Evolutionary conservation across 2,329 filamentous ascomycete species (phyloP).

Genomic region (Trichoderma cornu-damae): DNA sequence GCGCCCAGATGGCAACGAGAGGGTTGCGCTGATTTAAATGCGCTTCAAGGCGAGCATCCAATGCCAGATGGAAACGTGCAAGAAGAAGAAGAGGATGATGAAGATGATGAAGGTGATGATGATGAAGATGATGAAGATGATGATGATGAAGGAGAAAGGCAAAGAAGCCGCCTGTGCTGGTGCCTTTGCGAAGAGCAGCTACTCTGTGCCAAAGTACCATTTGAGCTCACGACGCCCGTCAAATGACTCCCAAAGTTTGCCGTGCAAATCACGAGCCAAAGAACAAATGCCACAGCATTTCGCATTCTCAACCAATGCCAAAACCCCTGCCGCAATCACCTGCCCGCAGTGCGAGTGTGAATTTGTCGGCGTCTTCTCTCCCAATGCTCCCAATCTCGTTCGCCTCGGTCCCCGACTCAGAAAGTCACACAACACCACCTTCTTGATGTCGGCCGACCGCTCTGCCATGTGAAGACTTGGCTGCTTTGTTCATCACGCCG

Average conservation of each 20-base stretch:
- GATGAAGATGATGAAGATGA: neutral
- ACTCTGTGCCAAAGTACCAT: neutral
- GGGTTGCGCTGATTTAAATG: neutral
- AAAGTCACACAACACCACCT: neutral
- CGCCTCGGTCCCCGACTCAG: slow-evolving; percentile 2
- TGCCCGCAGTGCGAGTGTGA: no score
- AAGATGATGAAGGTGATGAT: neutral
- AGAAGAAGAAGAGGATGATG: neutral
- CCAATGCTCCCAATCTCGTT: neutral
- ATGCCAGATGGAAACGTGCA: no score
- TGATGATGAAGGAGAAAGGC: neutral
- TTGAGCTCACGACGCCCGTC: neutral
- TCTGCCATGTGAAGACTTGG: slow-evolving; percentile 11
- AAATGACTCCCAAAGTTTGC: neutral
- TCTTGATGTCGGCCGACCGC: neutral
- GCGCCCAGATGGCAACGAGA: neutral
- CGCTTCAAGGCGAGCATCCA: neutral
- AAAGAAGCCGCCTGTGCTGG: neutral
- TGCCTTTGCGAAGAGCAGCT: neutral
- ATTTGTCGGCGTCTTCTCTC: no score
- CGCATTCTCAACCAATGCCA: neutral
- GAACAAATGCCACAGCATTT: neutral
- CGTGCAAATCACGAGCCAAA: neutral
- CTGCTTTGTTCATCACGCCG: neutral
- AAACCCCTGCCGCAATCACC: neutral